Conservation (phyloP, 1,139 yeast genomes). For the Diutina pseudorugosa region DNA sequence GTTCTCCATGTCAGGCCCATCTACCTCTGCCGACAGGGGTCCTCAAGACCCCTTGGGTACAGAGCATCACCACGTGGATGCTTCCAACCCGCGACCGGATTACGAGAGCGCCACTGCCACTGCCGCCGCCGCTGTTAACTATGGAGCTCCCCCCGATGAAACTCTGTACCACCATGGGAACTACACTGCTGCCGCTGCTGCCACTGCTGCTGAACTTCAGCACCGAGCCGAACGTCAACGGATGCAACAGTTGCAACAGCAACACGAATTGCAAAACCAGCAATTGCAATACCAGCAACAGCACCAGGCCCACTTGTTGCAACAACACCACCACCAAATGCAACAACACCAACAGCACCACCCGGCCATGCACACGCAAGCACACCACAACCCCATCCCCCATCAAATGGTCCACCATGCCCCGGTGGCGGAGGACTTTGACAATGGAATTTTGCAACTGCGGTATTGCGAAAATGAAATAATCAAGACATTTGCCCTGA, state of each 20-base stretch:
- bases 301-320: conserved; percentile 7
- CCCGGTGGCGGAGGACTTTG: conserved; percentile 5
- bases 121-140: conserved; percentile 10
- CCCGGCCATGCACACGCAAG: conserved; percentile 8
- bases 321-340: conserved; percentile 8
- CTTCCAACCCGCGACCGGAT: conserved; percentile 9
- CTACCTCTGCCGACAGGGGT: conserved; percentile 22
- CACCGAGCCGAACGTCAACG: conserved; percentile 5
- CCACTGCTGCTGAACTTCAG: conserved; percentile 4
- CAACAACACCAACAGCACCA: conserved; percentile 9
- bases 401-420: conserved; percentile 7
- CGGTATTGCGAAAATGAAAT: conserved; percentile 32
- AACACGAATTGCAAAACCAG: conserved; percentile 7
- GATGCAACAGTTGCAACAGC: conserved; percentile 6
- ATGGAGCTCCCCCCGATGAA: conserved; percentile 9
- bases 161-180: conserved; percentile 9
- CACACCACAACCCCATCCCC: conserved; percentile 9
- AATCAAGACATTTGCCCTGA: conserved; percentile 31
- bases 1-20: conserved; percentile 14
- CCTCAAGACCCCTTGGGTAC: conserved; percentile 10
- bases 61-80: conserved; percentile 8
- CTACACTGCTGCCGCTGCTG: conserved; percentile 9
- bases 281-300: conserved; percentile 9
- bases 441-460: conserved; percentile 13
- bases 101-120: conserved; percentile 10